Evolutionary conservation across 1,284 basidiomycete species (phyloP).

Genomic region (Cutaneotrichosporon cutaneum): DNA sequence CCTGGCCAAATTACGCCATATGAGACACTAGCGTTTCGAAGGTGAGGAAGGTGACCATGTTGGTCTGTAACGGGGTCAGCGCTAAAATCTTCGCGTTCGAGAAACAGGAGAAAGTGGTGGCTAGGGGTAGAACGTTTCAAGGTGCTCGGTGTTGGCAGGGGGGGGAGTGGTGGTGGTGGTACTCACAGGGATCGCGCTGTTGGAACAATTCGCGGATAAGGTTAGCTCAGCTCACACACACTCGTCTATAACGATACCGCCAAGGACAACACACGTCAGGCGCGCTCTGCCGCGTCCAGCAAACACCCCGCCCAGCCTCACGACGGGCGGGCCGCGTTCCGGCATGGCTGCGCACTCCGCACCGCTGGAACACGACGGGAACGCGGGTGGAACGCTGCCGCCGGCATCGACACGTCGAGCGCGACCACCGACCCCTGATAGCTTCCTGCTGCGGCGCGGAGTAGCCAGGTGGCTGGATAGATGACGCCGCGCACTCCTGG

Average conservation of each 20-base stretch:
- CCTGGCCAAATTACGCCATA: neutral
- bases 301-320: neutral
- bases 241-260: neutral
- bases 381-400: neutral
- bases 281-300: neutral
- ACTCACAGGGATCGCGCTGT: conserved; percentile 17
- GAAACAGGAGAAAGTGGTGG: neutral
- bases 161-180: neutral
- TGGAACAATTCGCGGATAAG: conserved; percentile 6
- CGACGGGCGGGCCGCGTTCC: neutral
- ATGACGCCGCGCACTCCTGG: neutral
- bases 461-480: too few relatives aligned
- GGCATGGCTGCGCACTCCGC: neutral
- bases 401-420: neutral
- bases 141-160: neutral
- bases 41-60: conserved; percentile 53
- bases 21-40: conserved; percentile 47
- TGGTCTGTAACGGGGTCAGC: conserved; percentile 35
- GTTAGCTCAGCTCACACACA: conserved; percentile 8
- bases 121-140: conserved; percentile 6
- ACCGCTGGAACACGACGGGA: neutral
- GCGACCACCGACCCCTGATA: neutral
- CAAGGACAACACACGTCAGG: neutral
- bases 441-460: neutral
- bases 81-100: neutral